phyloP scores from a whole-genome alignment of 805 yeast species.

The Candida manassasensis region DNA sequence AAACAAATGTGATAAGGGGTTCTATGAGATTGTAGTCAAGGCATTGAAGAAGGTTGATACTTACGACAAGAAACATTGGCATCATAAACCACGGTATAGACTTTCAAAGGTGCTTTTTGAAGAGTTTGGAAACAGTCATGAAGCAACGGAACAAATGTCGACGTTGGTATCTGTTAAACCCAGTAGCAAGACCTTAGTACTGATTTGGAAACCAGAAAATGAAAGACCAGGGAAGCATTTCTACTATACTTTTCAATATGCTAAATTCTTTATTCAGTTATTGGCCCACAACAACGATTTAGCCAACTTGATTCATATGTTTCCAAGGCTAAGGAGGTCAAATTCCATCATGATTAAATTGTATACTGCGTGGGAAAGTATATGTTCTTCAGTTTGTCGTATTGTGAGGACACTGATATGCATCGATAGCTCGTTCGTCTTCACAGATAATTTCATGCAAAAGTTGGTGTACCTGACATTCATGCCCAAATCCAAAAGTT shows the following conservation, averaged over 20 bases:
- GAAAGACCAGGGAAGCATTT: slow-evolving; percentile 95
- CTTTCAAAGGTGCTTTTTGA: slow-evolving; percentile 59
- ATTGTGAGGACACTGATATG: slow-evolving; percentile 43
- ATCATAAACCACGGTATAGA: slow-evolving; percentile 76
- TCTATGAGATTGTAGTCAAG: slow-evolving; percentile 38
- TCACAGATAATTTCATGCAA: slow-evolving; percentile 49
- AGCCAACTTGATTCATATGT: slow-evolving; percentile 52
- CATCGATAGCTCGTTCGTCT: slow-evolving; percentile 39
- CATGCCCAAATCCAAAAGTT: slow-evolving; percentile 28
- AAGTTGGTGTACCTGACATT: slow-evolving; percentile 43
- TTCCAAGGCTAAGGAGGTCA: slow-evolving; percentile 72
- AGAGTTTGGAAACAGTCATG: slow-evolving; percentile 46
- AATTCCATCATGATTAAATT: slow-evolving; percentile 72
- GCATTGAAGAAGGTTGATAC: slow-evolving; percentile 44
- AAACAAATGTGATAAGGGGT: slow-evolving; percentile 13
- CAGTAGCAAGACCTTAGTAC: slow-evolving; percentile 64
- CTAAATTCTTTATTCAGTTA: slow-evolving; percentile 56
- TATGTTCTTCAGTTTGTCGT: slow-evolving; percentile 49
- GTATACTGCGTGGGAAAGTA: slow-evolving; percentile 59
- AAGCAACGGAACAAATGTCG: slow-evolving; percentile 63
- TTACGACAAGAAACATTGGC: slow-evolving; percentile 85
- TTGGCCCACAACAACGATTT: slow-evolving; percentile 52
- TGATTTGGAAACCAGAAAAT: slow-evolving; percentile 88
- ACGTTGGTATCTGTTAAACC: slow-evolving; percentile 61
- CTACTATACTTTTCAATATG: slow-evolving; percentile 66